These are phyloP conservation scores for Camellia sinensis DNA, from an alignment of 148 eudicot species.

Conservation along the genomic window DNA sequence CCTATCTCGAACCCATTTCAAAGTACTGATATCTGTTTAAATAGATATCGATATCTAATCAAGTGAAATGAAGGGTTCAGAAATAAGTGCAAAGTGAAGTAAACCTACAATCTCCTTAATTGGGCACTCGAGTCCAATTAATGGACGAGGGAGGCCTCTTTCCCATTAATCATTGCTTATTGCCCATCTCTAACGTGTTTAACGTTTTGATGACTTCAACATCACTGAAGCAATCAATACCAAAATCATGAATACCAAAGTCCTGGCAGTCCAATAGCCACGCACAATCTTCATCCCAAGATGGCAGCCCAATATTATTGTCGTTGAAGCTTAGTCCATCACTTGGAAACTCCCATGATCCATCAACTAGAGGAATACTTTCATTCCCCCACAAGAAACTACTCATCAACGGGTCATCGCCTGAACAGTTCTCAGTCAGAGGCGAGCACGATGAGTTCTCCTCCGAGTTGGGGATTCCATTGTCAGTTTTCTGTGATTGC, in stretches of 20 bases:
- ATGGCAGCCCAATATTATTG: conserved; percentile 9
- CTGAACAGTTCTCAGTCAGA: conserved; percentile 35
- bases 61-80: too few relatives aligned
- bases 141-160: neutral
- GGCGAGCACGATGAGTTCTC: conserved; percentile 32
- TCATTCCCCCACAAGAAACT: conserved; percentile 46
- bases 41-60: too few relatives aligned
- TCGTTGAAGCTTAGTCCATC: conserved; percentile 18
- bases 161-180: conserved; percentile 11
- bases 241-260: conserved; percentile 72
- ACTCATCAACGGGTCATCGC: conserved; percentile 47
- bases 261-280: conserved; percentile 72
- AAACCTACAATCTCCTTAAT: too few relatives aligned
- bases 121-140: too few relatives aligned
- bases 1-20: too few relatives aligned
- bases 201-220: conserved; percentile 40
- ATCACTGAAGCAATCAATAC: conserved; percentile 49
- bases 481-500: neutral
- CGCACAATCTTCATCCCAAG: conserved; percentile 43
- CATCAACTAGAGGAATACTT: conserved; percentile 12
- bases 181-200: conserved; percentile 33
- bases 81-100: too few relatives aligned
- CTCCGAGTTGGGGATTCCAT: conserved; percentile 9
- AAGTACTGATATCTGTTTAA: too few relatives aligned
- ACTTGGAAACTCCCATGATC: conserved; percentile 43